phyloP scores from a whole-genome alignment of 495 filamentous ascomycete genomes.

The Aspergillus funiculosus region DNA sequence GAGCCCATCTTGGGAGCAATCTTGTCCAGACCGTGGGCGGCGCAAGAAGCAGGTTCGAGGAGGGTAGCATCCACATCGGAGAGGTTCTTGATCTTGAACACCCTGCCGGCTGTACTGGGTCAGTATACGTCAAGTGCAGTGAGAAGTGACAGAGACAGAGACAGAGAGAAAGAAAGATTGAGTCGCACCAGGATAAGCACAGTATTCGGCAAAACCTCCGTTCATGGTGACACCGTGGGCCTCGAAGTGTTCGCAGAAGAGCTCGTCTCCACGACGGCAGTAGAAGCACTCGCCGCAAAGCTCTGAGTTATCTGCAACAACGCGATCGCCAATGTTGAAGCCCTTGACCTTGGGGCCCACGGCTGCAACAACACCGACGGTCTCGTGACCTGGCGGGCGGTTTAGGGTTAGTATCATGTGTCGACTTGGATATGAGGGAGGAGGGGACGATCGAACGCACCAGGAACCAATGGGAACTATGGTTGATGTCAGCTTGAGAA shows the following conservation, averaged over 20 bases:
- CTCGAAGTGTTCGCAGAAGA: slow-evolving; percentile 66
- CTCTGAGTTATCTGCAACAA: slow-evolving; percentile 52
- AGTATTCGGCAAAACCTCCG: slow-evolving; percentile 69
- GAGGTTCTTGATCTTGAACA: slow-evolving; percentile 66
- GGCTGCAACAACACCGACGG: slow-evolving; percentile 49
- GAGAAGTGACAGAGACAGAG: background rate
- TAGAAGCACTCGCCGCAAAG: slow-evolving; percentile 70
- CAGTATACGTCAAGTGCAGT: background rate
- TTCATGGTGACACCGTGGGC: slow-evolving; percentile 61
- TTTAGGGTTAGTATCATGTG: slow-evolving; percentile 1
- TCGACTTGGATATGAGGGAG: background rate
- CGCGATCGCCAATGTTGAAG: slow-evolving; percentile 61
- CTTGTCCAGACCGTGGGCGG: slow-evolving; percentile 65
- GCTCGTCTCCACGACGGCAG: slow-evolving; percentile 60
- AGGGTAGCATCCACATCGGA: slow-evolving; percentile 66
- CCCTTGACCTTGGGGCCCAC: slow-evolving; percentile 54
- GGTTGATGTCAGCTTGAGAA: background rate
- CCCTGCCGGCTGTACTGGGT: slow-evolving; percentile 51
- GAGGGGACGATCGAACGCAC: slow-evolving; percentile 9
- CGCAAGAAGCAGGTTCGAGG: slow-evolving; percentile 66
- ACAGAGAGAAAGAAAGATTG: background rate
- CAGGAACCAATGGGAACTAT: slow-evolving; percentile 54
- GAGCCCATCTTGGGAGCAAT: slow-evolving; percentile 65
- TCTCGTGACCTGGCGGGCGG: slow-evolving; percentile 30
- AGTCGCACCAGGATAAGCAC: slow-evolving; percentile 37